Evolutionary conservation across 345 rosid genomes (phyloP), one percentile per base, ranked within the genome.

Genomic region (Brassica incana): DNA sequence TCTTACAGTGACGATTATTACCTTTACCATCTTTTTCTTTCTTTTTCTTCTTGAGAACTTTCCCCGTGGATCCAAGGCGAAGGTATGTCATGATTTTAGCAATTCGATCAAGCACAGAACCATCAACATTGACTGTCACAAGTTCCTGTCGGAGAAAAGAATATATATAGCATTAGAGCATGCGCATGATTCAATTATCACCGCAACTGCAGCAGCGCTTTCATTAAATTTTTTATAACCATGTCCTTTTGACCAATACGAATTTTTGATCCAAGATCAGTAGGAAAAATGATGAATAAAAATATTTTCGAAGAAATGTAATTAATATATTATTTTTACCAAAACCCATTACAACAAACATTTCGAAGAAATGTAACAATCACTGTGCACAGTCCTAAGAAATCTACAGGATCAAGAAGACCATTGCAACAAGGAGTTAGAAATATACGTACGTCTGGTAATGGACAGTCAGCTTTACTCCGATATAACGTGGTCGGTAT

Each of bases 41-140:
- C 94, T 87, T 95, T 85, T 95, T 95, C 97, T 93, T 95, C 92
- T 95, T 95, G 62, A 93, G 93, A 81, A 95, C 96, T 90, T 95
- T 93, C 74, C 99, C 99, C 38, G 99, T 91, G 77, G 99, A 91
- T 76, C 98, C 98, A 80, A 93, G 99, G 76, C 99, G 98, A 82
- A 95, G 98, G 84, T 95, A 95, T 33, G 92, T 85, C 97, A 95
- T 89, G 73, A 95, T 93, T 84, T 92, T 95, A 56, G 97, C 90
- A 83, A 95, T 95, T 65, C 97, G 90, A 86, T 95, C 99, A 72
- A 95, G 90, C 75, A 95, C 98, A 71, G 99, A 91, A 73, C 96
- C 97, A 84, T 95, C 98, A 79, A 95, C 98, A 76, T 83, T 85
- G 65, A 91, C 98, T 35, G 96, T 89, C 66, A 95, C 97, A 92